Conservation (phyloP, 192 early-diverging fungal species). For the Coemansia javaensis region DNA sequence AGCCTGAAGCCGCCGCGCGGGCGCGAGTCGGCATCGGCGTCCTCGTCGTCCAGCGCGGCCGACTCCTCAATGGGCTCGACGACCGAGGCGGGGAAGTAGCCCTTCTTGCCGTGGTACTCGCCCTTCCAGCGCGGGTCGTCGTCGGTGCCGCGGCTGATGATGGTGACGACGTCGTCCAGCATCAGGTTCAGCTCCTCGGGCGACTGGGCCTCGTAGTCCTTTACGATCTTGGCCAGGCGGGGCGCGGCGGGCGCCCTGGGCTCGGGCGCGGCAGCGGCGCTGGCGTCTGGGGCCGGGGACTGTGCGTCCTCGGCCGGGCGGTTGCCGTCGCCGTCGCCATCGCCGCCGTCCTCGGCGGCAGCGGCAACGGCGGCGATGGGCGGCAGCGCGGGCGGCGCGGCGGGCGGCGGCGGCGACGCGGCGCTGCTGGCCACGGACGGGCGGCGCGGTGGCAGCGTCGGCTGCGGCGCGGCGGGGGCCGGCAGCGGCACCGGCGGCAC, state of each 20-base stretch:
- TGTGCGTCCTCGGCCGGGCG: neutral
- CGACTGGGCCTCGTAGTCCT: constrained; percentile 67
- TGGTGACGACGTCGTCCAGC: constrained; percentile 61
- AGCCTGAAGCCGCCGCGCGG: constrained; percentile 55
- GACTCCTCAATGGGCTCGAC: constrained; percentile 46
- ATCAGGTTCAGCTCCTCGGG: constrained; percentile 64
- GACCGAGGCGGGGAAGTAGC: constrained; percentile 64
- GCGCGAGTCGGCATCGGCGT: constrained; percentile 7
- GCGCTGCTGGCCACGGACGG: constrained; percentile 11
- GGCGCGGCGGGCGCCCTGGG: constrained; percentile 2
- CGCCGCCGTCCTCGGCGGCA: neutral
- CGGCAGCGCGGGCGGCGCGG: neutral
- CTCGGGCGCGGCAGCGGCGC: constrained; percentile 2
- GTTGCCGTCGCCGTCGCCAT: neutral
- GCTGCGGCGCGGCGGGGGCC: constrained; percentile 4
- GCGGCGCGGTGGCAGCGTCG: neutral
- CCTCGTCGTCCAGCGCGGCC: constrained; percentile 23
- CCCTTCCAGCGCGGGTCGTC: constrained; percentile 65
- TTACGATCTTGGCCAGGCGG: constrained; percentile 58
- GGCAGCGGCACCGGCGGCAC: constrained; percentile 12
- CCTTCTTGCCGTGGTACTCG: constrained; percentile 73
- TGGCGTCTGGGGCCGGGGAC: neutral
- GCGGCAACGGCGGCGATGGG: neutral
- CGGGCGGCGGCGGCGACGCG: neutral
- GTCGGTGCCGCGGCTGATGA: constrained; percentile 56